These are phyloP conservation scores for Euphorbia neoarborescens DNA, from an alignment of 441 rosid species.

Conservation along the genomic window DNA sequence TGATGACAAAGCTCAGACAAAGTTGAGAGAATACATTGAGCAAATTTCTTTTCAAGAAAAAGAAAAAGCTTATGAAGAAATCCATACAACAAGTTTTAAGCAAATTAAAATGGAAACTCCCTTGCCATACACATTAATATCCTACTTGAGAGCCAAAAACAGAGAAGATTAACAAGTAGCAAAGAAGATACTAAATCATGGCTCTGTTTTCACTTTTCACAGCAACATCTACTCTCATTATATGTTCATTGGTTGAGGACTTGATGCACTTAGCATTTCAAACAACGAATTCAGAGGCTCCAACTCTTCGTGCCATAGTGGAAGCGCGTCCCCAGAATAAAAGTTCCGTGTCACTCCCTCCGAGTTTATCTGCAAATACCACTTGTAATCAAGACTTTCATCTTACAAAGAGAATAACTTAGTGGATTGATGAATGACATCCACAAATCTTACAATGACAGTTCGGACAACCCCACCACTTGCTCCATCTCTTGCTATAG, in stretches of 20 bases:
- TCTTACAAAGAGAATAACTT: not conserved
- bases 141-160: not conserved
- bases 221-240: slow-evolving; percentile 8
- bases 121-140: not conserved
- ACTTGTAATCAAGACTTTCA: not conserved
- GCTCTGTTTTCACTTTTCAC: not conserved
- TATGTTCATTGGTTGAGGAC: slow-evolving; percentile 69
- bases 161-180: not conserved
- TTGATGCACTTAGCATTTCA: slow-evolving; percentile 48
- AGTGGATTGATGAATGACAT: not conserved
- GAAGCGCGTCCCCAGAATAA: slow-evolving; percentile 78
- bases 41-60: not conserved
- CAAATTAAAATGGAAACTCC: not conserved
- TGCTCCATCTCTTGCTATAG: slow-evolving; percentile 95
- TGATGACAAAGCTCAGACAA: not conserved
- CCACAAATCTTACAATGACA: slow-evolving; percentile 52
- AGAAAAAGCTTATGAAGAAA: not conserved
- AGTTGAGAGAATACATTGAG: not conserved
- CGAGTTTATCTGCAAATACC: slow-evolving; percentile 50
- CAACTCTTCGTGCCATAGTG: slow-evolving; percentile 84
- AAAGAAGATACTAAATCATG: not conserved
- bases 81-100: not conserved
- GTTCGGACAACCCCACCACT: slow-evolving; percentile 97
- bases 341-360: slow-evolving; percentile 86
- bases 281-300: slow-evolving; percentile 70